Percentiles rank a stretch among this genome's conserved stretches.
These are phyloP conservation scores for Fusarium illudens DNA, from an alignment of 2,329 filamentous ascomycete genomes.

Conservation along the genomic window DNA sequence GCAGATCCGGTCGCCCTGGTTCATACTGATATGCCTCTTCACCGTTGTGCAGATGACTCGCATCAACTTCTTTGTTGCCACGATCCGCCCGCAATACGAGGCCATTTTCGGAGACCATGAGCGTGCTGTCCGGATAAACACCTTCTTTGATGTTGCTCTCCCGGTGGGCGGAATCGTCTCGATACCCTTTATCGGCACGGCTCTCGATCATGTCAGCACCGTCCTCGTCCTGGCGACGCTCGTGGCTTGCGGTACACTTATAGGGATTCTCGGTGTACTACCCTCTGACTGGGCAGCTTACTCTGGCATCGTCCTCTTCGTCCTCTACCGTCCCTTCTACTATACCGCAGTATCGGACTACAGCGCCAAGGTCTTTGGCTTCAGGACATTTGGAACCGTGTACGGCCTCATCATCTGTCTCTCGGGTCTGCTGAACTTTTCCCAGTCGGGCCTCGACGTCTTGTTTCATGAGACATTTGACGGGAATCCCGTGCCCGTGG, in stretches of 20 bases:
- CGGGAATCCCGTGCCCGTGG: constrained; percentile 80
- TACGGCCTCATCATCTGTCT: constrained; percentile 91
- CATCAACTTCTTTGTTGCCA: constrained; percentile 94
- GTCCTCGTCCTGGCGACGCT: constrained; percentile 74
- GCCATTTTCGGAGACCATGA: constrained; percentile 71
- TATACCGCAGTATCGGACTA: constrained; percentile 93
- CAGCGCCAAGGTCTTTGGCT: constrained; percentile 89
- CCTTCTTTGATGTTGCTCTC: constrained; percentile 81
- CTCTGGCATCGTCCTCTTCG: constrained; percentile 79
- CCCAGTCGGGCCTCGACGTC: constrained; percentile 80
- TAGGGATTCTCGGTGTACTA: constrained; percentile 80
- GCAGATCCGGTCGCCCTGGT: constrained; percentile 85
- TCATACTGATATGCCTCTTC: constrained; percentile 82
- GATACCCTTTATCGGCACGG: constrained; percentile 83
- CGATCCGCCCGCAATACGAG: constrained; percentile 82
- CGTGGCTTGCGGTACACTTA: constrained; percentile 74
- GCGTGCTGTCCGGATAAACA: constrained; percentile 75
- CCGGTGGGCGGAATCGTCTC: constrained; percentile 85
- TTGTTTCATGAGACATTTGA: constrained; percentile 77
- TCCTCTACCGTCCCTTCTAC: constrained; percentile 86
- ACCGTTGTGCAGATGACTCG: constrained; percentile 80
- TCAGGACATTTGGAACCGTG: constrained; percentile 91
- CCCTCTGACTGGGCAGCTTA: constrained; percentile 76
- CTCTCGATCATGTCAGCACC: constrained; percentile 81
- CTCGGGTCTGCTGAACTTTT: constrained; percentile 84